Evolutionary conservation across 164 flowering plant species (phyloP).

Genomic region (Brasenia schreberi): DNA sequence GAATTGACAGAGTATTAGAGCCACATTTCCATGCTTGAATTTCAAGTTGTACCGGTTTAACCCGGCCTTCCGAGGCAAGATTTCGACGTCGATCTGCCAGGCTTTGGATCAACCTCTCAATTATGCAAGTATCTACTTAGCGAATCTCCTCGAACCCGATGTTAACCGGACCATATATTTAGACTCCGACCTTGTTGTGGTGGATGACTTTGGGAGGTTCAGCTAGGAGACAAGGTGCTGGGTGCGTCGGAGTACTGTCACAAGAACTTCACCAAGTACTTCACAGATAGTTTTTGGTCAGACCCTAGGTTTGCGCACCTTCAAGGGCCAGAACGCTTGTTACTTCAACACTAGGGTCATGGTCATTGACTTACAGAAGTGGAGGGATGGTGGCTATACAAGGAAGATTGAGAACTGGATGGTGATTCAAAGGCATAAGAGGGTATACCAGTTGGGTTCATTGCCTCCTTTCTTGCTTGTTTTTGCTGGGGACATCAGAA

Average conservation of each 20-base stretch:
- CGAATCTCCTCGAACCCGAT: conserved; percentile 31
- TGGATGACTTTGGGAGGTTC: conserved; percentile 56
- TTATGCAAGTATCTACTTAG: conserved; percentile 56
- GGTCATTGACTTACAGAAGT: conserved; percentile 49
- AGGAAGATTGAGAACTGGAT: conserved; percentile 25
- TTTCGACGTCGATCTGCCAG: conserved; percentile 53
- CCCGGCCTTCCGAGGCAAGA: conserved; percentile 29
- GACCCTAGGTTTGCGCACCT: conserved; percentile 27
- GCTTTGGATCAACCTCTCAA: conserved; percentile 68
- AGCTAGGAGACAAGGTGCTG: conserved; percentile 39
- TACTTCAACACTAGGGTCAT: conserved; percentile 70
- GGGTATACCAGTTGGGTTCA: conserved; percentile 44
- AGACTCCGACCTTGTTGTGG: conserved; percentile 62
- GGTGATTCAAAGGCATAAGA: conserved; percentile 42
- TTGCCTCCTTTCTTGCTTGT: conserved; percentile 44
- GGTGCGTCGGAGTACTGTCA: conserved; percentile 74
- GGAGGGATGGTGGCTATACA: conserved; percentile 51
- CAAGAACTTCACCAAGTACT: conserved; percentile 53
- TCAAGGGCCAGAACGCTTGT: conserved; percentile 40
- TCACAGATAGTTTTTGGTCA: conserved; percentile 44
- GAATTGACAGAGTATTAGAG: conserved; percentile 25
- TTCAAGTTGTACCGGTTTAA: conserved; percentile 43
- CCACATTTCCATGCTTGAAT: conserved; percentile 55
- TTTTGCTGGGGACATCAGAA: conserved; percentile 36
- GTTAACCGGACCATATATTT: conserved; percentile 51